These are phyloP conservation scores for Arthrinium puccinioides DNA, from an alignment of 2,329 filamentous ascomycete species.

Conservation along the genomic window DNA sequence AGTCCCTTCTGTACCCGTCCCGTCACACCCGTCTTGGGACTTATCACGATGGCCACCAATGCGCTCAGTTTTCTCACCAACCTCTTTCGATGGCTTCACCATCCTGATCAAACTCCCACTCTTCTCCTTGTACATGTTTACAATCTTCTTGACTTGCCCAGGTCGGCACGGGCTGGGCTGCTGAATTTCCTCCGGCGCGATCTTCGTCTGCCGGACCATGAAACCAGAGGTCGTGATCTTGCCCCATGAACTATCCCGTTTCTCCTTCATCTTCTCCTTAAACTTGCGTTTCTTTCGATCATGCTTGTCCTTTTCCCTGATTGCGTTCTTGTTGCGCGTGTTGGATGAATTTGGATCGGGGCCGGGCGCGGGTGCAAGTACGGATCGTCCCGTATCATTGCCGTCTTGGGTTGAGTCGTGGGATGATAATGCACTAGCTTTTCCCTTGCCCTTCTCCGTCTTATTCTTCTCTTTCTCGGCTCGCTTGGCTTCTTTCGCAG, in stretches of 20 bases:
- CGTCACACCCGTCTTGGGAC: no score
- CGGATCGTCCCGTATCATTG: no score
- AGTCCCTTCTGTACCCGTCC: no score
- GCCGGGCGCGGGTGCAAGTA: no score
- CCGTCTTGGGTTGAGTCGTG: no score
- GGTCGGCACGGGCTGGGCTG: slow-evolving; percentile 21
- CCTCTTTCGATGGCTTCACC: background rate
- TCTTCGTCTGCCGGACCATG: slow-evolving; percentile 18
- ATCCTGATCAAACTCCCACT: slow-evolving; percentile 6
- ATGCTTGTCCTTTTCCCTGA: background rate
- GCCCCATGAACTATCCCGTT: slow-evolving; percentile 14
- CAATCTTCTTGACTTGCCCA: slow-evolving; percentile 21
- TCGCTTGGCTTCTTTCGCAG: background rate
- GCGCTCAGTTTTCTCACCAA: no score
- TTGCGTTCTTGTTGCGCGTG: no score
- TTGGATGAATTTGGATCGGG: no score
- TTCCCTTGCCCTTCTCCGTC: background rate
- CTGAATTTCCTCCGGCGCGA: slow-evolving; percentile 14
- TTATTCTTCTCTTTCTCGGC: no score
- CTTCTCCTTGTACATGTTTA: slow-evolving; percentile 25
- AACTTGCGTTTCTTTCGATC: background rate
- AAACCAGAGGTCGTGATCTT: slow-evolving; percentile 25
- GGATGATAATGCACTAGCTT: no score
- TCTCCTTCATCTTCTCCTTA: background rate
- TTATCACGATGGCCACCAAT: no score